Evolutionary conservation across 768 basidiomycete genomes (phyloP).

Genomic region (Pleurotus giganteus): DNA sequence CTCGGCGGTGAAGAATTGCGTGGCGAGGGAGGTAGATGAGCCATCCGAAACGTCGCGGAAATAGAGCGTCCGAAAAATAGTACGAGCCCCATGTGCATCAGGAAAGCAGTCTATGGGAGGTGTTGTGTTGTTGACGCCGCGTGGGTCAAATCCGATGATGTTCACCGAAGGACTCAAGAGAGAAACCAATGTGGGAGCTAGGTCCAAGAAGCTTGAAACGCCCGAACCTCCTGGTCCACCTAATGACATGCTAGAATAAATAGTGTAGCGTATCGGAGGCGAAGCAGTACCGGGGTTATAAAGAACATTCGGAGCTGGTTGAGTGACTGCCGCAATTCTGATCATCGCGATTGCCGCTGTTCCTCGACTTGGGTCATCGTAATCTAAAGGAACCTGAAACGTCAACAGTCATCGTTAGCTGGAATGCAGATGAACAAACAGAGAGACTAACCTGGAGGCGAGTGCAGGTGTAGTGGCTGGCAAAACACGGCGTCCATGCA

Average conservation of each 20-base stretch:
- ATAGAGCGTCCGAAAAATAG: not conserved
- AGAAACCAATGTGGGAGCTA: constrained; percentile 22
- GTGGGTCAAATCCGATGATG: constrained; percentile 44
- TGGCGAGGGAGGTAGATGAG: not conserved
- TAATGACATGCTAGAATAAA: constrained; percentile 36
- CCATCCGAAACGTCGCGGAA: not conserved
- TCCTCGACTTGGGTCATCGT: constrained; percentile 36
- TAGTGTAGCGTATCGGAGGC: not conserved
- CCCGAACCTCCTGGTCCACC: constrained; percentile 48
- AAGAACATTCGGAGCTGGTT: not conserved
- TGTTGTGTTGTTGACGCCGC: constrained; percentile 26
- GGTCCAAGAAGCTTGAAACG: constrained; percentile 22
- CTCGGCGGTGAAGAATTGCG: not conserved
- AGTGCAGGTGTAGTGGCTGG: not conserved
- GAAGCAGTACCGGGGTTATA: not conserved
- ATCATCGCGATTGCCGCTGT: constrained; percentile 41
- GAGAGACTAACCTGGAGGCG: not conserved
- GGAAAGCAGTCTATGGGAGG: not conserved
- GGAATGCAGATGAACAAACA: not conserved
- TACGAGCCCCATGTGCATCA: not conserved
- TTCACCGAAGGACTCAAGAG: constrained; percentile 44
- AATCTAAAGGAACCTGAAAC: constrained; percentile 48
- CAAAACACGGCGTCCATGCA: not conserved
- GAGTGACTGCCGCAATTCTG: constrained; percentile 28
- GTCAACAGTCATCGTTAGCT: not conserved